phyloP scores from a whole-genome alignment of 495 filamentous ascomycete species.

The Neurospora tetraspora region DNA sequence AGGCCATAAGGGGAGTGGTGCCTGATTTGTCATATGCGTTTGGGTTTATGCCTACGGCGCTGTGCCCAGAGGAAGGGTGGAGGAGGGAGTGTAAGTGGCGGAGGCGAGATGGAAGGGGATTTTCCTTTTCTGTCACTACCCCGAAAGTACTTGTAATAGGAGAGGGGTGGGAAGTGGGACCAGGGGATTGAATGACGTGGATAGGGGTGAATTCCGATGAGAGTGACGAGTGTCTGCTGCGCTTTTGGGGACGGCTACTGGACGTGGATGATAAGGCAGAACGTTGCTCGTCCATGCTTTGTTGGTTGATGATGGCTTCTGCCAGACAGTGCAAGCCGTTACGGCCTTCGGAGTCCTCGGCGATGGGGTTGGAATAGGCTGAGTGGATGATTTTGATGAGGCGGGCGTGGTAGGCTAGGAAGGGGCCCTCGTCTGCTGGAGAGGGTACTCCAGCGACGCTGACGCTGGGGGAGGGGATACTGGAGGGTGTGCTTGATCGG shows the following conservation, averaged over 20 bases:
- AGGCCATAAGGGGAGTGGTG: constrained; percentile 37
- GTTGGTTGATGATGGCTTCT: constrained; percentile 27
- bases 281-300: constrained; percentile 16
- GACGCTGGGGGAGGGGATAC: neutral
- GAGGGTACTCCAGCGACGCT: neutral
- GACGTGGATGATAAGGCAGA: neutral
- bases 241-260: constrained; percentile 8
- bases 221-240: constrained; percentile 7
- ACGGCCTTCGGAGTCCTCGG: constrained; percentile 33
- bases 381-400: constrained; percentile 28
- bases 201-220: neutral
- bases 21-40: constrained; percentile 35
- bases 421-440: constrained; percentile 6
- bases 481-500: neutral
- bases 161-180: neutral
- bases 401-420: constrained; percentile 18
- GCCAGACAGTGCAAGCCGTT: constrained; percentile 43
- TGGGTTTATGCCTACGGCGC: constrained; percentile 23
- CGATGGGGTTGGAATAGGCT: constrained; percentile 17
- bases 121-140: constrained; percentile 1
- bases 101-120: constrained; percentile 14
- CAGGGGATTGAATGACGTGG: neutral
- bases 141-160: neutral
- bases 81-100: constrained; percentile 28
- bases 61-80: neutral